These are phyloP conservation scores for Boletellus emodensis DNA, from an alignment of 768 basidiomycete genomes.

Conservation along the genomic window DNA sequence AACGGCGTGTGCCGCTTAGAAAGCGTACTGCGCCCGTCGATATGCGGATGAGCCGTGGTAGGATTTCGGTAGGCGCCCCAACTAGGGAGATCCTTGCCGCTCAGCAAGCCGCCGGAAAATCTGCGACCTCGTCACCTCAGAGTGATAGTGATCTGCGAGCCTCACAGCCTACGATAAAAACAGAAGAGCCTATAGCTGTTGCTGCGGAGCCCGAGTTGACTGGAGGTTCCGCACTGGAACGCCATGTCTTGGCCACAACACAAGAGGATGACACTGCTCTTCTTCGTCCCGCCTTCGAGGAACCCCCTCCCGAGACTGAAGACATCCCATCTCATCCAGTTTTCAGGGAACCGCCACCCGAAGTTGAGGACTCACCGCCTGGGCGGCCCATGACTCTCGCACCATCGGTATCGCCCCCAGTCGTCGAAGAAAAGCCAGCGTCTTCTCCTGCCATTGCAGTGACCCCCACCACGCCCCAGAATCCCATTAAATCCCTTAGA, in stretches of 20 bases:
- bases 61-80: slow-evolving; percentile 69
- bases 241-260: background rate
- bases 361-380: slow-evolving; percentile 40
- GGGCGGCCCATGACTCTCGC: slow-evolving; percentile 17
- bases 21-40: slow-evolving; percentile 88
- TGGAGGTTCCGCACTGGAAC: slow-evolving; percentile 4
- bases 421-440: slow-evolving; percentile 17
- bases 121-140: slow-evolving; percentile 34
- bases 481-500: slow-evolving; percentile 43
- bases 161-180: slow-evolving; percentile 11
- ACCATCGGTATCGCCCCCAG: slow-evolving; percentile 24
- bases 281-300: slow-evolving; percentile 52
- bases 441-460: slow-evolving; percentile 34
- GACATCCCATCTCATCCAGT: slow-evolving; percentile 37
- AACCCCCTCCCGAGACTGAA: slow-evolving; percentile 48
- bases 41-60: slow-evolving; percentile 79
- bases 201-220: slow-evolving; percentile 14
- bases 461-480: slow-evolving; percentile 50
- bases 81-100: slow-evolving; percentile 66
- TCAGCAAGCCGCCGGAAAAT: slow-evolving; percentile 60
- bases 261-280: slow-evolving; percentile 18
- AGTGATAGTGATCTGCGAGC: slow-evolving; percentile 8
- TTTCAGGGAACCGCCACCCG: slow-evolving; percentile 65
- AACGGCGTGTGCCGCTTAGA: slow-evolving; percentile 75
- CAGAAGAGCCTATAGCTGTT: slow-evolving; percentile 18